Percentiles rank a stretch among this genome's conserved stretches.
These are phyloP conservation scores for Borovskyia barvae DNA, from an alignment of 208 protist species.

Conservation along the genomic window DNA sequence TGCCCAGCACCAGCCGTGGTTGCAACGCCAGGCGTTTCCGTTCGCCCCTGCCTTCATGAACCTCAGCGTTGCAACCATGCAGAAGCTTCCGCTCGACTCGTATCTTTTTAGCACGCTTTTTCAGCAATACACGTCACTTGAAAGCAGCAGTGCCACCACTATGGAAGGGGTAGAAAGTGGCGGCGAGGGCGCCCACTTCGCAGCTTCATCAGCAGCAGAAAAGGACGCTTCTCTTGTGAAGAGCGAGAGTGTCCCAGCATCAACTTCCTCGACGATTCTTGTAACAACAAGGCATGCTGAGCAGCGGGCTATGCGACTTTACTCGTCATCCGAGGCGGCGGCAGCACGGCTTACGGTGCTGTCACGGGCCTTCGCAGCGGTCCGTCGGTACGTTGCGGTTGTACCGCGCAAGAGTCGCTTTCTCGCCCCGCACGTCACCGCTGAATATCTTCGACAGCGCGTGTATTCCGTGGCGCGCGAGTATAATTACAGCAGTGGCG, in stretches of 20 bases:
- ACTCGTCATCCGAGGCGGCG: constrained; percentile 50
- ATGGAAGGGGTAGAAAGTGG: neutral
- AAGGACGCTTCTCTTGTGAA: neutral
- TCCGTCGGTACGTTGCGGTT: constrained; percentile 53
- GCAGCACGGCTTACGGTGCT: constrained; percentile 64
- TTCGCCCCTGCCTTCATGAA: constrained; percentile 62
- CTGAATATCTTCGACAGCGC: constrained; percentile 68
- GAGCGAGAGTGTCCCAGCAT: neutral
- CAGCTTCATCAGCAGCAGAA: neutral
- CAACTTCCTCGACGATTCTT: neutral
- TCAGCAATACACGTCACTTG: constrained; percentile 14
- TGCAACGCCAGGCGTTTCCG: constrained; percentile 60
- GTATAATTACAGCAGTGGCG: neutral
- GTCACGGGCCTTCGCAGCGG: constrained; percentile 62
- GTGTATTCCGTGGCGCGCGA: constrained; percentile 28
- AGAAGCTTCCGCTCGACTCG: constrained; percentile 54
- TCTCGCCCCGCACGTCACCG: constrained; percentile 56
- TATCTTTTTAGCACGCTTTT: constrained; percentile 82
- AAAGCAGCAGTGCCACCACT: constrained; percentile 6
- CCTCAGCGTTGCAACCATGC: constrained; percentile 37
- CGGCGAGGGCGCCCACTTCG: neutral
- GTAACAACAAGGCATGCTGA: neutral
- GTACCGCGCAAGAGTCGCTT: constrained; percentile 32
- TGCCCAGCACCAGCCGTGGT: constrained; percentile 59
- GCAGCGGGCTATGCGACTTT: constrained; percentile 30